Conservation (phyloP, 2,329 filamentous ascomycete genomes). For the Fusarium sp. region DNA sequence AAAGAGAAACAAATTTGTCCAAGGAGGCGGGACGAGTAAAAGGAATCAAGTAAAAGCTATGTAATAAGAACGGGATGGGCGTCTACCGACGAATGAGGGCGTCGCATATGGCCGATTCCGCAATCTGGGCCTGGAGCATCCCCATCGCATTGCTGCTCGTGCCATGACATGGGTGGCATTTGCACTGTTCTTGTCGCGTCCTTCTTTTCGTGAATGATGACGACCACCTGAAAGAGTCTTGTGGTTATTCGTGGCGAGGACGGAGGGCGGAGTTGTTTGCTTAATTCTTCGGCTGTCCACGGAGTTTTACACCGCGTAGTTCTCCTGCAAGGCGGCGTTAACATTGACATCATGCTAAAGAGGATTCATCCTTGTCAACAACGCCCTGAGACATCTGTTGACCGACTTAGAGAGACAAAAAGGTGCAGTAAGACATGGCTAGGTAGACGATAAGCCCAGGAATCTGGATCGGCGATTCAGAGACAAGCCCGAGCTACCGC, state of each 20-base stretch:
- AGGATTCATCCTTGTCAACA: constrained; percentile 26
- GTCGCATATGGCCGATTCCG: constrained; percentile 34
- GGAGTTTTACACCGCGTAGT: background rate
- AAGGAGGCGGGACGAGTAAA: constrained; percentile 26
- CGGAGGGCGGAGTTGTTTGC: background rate
- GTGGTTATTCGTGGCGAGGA: background rate
- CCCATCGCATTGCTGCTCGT: constrained; percentile 20
- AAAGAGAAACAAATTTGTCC: constrained; percentile 27
- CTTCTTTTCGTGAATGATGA: constrained; percentile 3
- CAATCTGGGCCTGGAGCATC: constrained; percentile 32
- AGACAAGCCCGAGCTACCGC: constrained; percentile 29
- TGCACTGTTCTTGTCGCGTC: constrained; percentile 6
- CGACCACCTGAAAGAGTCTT: background rate
- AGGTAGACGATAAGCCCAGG: constrained; percentile 38
- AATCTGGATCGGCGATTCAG: constrained; percentile 36
- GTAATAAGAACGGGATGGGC: constrained; percentile 42
- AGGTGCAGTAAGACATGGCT: constrained; percentile 19
- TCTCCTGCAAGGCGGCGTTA: constrained; percentile 23
- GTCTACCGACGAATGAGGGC: constrained; percentile 42
- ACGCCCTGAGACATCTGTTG: constrained; percentile 19
- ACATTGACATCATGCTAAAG: constrained; percentile 29
- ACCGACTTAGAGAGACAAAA: constrained; percentile 14
- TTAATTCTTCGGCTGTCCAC: background rate
- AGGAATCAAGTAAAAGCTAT: constrained; percentile 47
- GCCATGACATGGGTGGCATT: constrained; percentile 36